phyloP scores from a whole-genome alignment of 495 filamentous ascomycete genomes.

The Xylaria palmicola region DNA sequence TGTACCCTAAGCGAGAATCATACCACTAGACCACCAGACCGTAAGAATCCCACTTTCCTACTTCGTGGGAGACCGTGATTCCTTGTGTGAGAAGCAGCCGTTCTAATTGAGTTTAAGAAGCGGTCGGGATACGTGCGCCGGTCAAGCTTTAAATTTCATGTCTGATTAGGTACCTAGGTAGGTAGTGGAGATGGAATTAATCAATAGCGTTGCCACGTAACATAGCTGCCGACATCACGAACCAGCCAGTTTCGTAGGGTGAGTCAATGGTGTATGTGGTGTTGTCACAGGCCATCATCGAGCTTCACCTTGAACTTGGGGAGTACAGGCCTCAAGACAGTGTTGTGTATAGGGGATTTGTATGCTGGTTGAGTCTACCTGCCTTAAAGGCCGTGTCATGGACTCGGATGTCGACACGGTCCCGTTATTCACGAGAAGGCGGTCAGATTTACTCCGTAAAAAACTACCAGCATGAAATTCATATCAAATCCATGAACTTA shows the following conservation, averaged over 20 bases:
- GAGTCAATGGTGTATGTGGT: not conserved
- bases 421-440: too few relatives aligned
- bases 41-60: not conserved
- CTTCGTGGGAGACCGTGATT: not conserved
- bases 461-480: not conserved
- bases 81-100: too few relatives aligned
- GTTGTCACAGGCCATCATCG: not conserved
- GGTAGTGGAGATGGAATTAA: too few relatives aligned
- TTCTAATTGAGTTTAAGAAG: too few relatives aligned
- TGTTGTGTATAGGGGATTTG: not conserved
- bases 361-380: not conserved
- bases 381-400: too few relatives aligned
- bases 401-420: too few relatives aligned
- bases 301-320: not conserved
- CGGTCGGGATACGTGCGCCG: too few relatives aligned
- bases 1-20: conserved; percentile 19
- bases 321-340: too few relatives aligned
- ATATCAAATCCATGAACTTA: not conserved
- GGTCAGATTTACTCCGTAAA: not conserved
- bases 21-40: conserved; percentile 21
- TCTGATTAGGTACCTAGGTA: not conserved
- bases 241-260: not conserved
- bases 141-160: not conserved
- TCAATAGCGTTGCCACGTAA: not conserved
- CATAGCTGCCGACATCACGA: too few relatives aligned